These are phyloP conservation scores for Coemansia sp. DNA, from an alignment of 192 early-diverging fungal species.

Conservation along the genomic window DNA sequence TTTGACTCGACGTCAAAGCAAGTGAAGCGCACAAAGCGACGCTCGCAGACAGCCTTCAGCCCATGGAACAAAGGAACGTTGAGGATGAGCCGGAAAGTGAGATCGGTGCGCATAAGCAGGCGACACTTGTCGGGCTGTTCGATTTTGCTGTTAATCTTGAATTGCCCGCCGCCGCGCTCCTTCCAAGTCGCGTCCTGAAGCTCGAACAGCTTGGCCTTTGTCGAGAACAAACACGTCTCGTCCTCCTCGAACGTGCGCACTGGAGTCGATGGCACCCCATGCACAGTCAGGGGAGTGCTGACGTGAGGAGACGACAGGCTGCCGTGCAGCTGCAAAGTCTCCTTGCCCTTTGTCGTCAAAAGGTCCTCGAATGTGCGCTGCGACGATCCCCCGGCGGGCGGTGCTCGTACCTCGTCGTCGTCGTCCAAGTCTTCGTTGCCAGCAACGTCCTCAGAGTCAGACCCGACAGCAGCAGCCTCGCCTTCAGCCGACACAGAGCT, in stretches of 20 bases:
- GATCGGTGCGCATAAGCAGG: slow-evolving; percentile 55
- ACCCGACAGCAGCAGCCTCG: slow-evolving; percentile 5
- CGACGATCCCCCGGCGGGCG: not conserved
- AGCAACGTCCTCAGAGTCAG: slow-evolving; percentile 2
- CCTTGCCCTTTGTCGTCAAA: slow-evolving; percentile 36
- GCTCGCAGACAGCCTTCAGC: slow-evolving; percentile 35
- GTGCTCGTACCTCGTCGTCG: not conserved
- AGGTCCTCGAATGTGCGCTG: slow-evolving; percentile 37
- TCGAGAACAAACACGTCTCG: slow-evolving; percentile 43
- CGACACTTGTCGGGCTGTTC: slow-evolving; percentile 20
- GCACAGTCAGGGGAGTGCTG: not conserved
- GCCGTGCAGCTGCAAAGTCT: slow-evolving; percentile 31
- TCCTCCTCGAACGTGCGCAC: slow-evolving; percentile 54
- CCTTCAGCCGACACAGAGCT: not conserved
- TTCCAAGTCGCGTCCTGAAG: slow-evolving; percentile 39
- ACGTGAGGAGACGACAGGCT: not conserved
- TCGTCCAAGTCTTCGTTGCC: slow-evolving; percentile 8
- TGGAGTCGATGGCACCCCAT: slow-evolving; percentile 5
- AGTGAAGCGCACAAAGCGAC: slow-evolving; percentile 44
- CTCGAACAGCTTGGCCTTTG: slow-evolving; percentile 54
- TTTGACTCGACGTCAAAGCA: slow-evolving; percentile 30
- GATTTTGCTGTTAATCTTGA: slow-evolving; percentile 45
- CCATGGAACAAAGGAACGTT: slow-evolving; percentile 43
- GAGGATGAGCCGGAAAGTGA: slow-evolving; percentile 49
- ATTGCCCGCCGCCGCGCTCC: slow-evolving; percentile 51